Evolutionary conservation across 1,284 basidiomycete species (phyloP), one percentile per base, ranked within the genome.

Genomic region (Fomitopsis pinicola): DNA sequence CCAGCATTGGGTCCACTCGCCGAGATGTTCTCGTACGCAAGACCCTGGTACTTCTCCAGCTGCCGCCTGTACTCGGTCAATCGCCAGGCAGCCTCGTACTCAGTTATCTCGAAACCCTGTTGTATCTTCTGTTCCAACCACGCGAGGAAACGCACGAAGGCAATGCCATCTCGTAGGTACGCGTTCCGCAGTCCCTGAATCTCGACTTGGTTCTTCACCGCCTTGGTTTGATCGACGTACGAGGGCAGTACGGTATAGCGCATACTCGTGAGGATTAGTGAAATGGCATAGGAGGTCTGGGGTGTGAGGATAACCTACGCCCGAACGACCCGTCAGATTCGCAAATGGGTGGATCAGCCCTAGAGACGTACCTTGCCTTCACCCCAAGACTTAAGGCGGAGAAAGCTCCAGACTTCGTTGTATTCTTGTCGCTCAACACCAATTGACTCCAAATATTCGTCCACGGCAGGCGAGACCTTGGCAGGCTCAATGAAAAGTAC

Each of bases 21-120:
- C 30, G 93, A 95, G 65, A 98, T 98, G 63, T 94, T 96, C 70
- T 94, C 91, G 69, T 98, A 98, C 2, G 95, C 95, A 28, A 95
- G 85, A 15, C 94, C 93, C 86, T 88, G 88, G 72, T 89, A 97
- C 71, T 88, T 77, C 73, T 89, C 87, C 66, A 87, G 84, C 70
- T 85, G 81, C 66, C 87, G 80, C 60, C 96, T 82, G 75, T 87
- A 96, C 70, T 89, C 85, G 1, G 89, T 93, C 60, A 98, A 77
- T 59, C 91, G 84, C 72, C 89, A 90, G 0, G 88, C 93, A 3
- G 95, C 97, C 68, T 96, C 91, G 77, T 90, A 98, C 75, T 99
- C 97, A 15, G 91, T 92, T 62, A 98, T 87, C 63, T 89, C 84
- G 64, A 91, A 91, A 54, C 89, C 88, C 61, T 89, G 81, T 26